phyloP scores from a whole-genome alignment of 768 basidiomycete species.

The Tricholoma furcatifolium region DNA sequence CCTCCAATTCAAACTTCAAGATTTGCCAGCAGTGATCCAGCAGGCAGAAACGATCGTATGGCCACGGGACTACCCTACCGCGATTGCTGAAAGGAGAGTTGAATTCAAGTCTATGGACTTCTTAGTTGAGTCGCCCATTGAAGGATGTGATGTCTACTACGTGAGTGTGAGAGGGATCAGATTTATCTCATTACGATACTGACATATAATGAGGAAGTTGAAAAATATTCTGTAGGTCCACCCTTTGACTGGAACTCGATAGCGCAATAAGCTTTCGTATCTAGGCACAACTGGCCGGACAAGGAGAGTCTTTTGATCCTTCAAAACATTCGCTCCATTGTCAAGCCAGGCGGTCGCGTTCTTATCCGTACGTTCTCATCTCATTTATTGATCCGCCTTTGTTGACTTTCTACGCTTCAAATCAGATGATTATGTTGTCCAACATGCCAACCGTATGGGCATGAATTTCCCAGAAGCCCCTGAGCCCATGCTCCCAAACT shows the following conservation, averaged over 20 bases:
- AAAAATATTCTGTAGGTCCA: constrained; percentile 32
- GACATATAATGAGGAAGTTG: constrained; percentile 6
- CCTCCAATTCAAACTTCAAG: constrained; percentile 35
- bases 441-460: constrained; percentile 19
- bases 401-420: neutral
- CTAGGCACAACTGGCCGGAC: too few species aligned
- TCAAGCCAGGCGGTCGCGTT: neutral
- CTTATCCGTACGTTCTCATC: neutral
- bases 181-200: neutral
- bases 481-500: constrained; percentile 45
- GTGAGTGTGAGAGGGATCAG: constrained; percentile 22
- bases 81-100: constrained; percentile 29
- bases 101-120: constrained; percentile 38
- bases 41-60: constrained; percentile 31
- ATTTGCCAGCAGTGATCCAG: constrained; percentile 26
- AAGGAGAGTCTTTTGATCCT: too few species aligned
- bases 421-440: constrained; percentile 37
- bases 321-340: too few species aligned
- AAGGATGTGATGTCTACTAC: constrained; percentile 37
- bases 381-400: too few species aligned
- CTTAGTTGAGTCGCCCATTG: constrained; percentile 33
- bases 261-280: too few species aligned
- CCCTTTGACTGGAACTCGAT: neutral
- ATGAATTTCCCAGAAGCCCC: constrained; percentile 29
- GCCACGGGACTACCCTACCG: constrained; percentile 31